phyloP scores from a whole-genome alignment of 1,284 basidiomycete species.

The Ceratobasidium sp. region DNA sequence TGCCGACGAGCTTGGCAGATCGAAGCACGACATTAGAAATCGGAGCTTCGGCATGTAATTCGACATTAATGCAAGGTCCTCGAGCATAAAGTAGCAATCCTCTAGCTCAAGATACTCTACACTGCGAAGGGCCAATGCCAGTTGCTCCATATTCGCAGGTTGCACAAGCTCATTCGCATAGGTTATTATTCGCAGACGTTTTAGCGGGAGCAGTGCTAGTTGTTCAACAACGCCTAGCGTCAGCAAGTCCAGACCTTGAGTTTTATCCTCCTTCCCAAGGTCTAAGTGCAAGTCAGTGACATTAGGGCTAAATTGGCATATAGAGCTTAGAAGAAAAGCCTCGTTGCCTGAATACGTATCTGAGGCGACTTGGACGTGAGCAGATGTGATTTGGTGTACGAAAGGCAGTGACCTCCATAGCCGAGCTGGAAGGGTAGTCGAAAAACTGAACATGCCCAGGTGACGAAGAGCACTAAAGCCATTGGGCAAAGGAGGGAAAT shows the following conservation, averaged over 20 bases:
- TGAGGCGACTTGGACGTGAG: not conserved
- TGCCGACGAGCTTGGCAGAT: not conserved
- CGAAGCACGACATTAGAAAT: not conserved
- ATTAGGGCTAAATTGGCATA: slow-evolving; percentile 1
- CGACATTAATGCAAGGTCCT: not conserved
- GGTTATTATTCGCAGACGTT: not conserved
- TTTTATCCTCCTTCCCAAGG: not conserved
- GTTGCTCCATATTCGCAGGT: not conserved
- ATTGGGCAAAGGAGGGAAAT: not conserved
- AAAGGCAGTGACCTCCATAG: not conserved
- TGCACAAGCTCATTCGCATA: too few relatives aligned
- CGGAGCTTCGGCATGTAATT: not conserved
- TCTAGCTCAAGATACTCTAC: not conserved
- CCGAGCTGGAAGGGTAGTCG: not conserved
- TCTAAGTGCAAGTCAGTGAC: not conserved
- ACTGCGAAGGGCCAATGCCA: not conserved
- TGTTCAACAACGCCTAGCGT: not conserved
- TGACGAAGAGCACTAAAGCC: not conserved
- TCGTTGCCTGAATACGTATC: not conserved
- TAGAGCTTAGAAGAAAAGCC: not conserved
- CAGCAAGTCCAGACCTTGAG: not conserved
- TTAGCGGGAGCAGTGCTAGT: not conserved
- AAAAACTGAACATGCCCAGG: not conserved
- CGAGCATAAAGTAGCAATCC: not conserved
- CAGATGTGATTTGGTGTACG: not conserved